Evolutionary conservation across 1,284 basidiomycete genomes (phyloP), one percentile per base, ranked within the genome.

Genomic region (Peniophora sp.): DNA sequence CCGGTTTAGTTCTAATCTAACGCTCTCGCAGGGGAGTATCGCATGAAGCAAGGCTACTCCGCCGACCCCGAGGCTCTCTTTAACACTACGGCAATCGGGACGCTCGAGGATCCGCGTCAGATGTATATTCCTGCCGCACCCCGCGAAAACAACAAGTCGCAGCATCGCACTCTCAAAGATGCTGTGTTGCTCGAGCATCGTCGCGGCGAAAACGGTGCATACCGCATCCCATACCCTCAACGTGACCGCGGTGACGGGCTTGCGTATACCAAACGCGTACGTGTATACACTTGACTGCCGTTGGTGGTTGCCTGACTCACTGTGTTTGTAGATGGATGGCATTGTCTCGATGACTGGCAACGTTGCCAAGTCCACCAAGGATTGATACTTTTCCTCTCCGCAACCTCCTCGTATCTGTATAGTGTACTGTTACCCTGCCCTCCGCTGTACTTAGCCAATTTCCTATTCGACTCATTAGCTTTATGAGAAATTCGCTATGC

Each of bases 221-320:
- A 12, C 24, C 46, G 50, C 39, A 51, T 50, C 11, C 51, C 54
- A 6, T 34, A 43, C 14, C 54, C 50, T 12, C 49, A 51, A 20
- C 46, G 48, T 5, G 55, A 55, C 27, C 45, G 49, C 14, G 55
- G 54, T 20, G 55, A 56, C 32, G 51, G 54, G 10, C 41, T 56
- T 20, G 49, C 47, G 20, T 48, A 51, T 20, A 50, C 55, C n/a
- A 52, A 56, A 32, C 41, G 45, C 14, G 54, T 56, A 47, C 47
- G 55, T 45, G 8, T 41, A 41, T 6, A 5, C n/a, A n/a, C n/a
- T 16, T 17, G 5, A 6, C 38, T 20, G 38, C 16, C n/a, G n/a
- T 38, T 11, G 55, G 51, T 16, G 39, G 20, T 16, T 19, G 49
- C 32, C 44, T 44, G n/a, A 36, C 38, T 17, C 19, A 41, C 38